These are phyloP conservation scores for Thermoascus crustaceus DNA, from an alignment of 2,329 filamentous ascomycete genomes.

Conservation along the genomic window DNA sequence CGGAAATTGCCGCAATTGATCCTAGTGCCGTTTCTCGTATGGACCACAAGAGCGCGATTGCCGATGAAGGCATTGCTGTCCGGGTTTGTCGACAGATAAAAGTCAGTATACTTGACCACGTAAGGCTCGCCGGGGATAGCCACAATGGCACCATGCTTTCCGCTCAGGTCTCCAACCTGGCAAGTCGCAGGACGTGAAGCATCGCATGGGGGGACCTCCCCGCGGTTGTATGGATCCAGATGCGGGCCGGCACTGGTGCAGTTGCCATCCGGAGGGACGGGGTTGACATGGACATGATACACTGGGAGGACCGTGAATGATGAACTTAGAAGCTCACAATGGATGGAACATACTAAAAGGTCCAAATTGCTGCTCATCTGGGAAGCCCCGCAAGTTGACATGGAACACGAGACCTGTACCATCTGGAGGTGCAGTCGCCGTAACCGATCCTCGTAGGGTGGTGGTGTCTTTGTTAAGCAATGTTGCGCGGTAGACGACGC, in stretches of 20 bases:
- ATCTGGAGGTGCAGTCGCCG: conserved; percentile 38
- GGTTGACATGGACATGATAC: conserved; percentile 64
- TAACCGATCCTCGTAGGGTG: conserved; percentile 47
- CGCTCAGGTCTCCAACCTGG: conserved; percentile 67
- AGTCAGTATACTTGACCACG: conserved; percentile 36
- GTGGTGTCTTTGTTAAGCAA: conserved; percentile 50
- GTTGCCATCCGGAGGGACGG: conserved; percentile 59
- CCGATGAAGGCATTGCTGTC: conserved; percentile 43
- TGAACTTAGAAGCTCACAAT: conserved; percentile 4
- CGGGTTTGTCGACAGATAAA: conserved; percentile 40
- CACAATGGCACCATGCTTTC: conserved; percentile 60
- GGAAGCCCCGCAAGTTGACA: conserved; percentile 52
- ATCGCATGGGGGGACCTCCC: conserved; percentile 56
- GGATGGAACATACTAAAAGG: conserved; percentile 49
- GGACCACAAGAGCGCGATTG: conserved; percentile 48
- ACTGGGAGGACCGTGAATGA: conserved; percentile 26
- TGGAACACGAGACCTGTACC: conserved; percentile 50
- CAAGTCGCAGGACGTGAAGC: conserved; percentile 51
- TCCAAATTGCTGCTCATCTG: conserved; percentile 41
- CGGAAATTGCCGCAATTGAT: conserved; percentile 54
- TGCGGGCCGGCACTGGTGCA: conserved; percentile 61
- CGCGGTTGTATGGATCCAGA: conserved; percentile 61
- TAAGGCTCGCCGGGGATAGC: conserved; percentile 32
- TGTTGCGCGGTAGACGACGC: conserved; percentile 47
- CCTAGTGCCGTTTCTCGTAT: conserved; percentile 45